These are phyloP conservation scores for Aspergillus phoenicis DNA, from an alignment of 2,329 filamentous ascomycete genomes.

Conservation along the genomic window DNA sequence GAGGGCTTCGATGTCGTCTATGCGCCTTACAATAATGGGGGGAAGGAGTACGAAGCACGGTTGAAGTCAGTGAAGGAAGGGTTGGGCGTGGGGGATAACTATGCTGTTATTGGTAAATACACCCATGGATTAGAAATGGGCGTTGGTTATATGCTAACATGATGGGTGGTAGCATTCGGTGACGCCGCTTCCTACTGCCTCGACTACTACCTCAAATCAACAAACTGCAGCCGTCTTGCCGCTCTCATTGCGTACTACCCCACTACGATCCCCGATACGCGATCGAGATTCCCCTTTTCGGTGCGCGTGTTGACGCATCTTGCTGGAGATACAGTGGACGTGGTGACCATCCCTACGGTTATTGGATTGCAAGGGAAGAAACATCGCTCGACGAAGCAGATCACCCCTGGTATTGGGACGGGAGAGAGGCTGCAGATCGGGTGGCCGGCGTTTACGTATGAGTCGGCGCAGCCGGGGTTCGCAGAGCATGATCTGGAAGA, in stretches of 20 bases:
- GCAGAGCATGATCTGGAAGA: conserved; percentile 71
- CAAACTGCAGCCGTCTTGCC: conserved; percentile 55
- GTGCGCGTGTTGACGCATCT: conserved; percentile 61
- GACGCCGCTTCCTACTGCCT: conserved; percentile 63
- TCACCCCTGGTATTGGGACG: conserved; percentile 55
- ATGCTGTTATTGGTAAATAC: conserved; percentile 60
- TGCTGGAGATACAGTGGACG: conserved; percentile 53
- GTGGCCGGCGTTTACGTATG: conserved; percentile 55
- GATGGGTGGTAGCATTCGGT: conserved; percentile 55
- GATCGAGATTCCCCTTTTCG: conserved; percentile 37
- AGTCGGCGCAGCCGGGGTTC: conserved; percentile 63
- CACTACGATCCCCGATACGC: conserved; percentile 56
- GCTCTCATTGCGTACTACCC: conserved; percentile 68
- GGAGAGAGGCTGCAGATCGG: conserved; percentile 46
- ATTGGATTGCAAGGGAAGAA: conserved; percentile 57
- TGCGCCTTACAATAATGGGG: conserved; percentile 55
- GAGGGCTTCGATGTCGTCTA: conserved; percentile 65
- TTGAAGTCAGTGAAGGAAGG: conserved; percentile 56
- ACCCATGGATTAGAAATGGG: no score
- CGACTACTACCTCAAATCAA: conserved; percentile 59
- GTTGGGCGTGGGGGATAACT: conserved; percentile 61
- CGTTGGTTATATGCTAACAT: no score
- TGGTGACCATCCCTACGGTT: conserved; percentile 52
- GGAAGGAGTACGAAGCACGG: conserved; percentile 55
- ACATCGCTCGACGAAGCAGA: conserved; percentile 50